Evolutionary conservation across 371 early-diverging fungal genomes (phyloP), one percentile per base, ranked within the genome.

Genomic region (Mortierella sp.): DNA sequence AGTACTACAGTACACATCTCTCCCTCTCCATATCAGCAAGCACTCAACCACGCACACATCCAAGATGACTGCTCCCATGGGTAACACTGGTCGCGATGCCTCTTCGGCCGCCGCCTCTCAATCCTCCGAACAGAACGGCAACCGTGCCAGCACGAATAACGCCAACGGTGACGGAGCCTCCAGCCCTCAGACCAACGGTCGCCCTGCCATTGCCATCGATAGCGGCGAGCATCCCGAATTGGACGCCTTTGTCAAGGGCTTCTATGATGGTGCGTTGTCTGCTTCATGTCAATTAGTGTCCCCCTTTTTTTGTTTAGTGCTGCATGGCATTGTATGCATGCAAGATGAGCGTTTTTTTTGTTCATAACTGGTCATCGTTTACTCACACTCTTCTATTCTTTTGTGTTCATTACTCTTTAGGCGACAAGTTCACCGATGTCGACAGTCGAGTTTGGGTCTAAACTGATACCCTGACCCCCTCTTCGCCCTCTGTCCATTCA

Each of bases 401-500:
- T 9, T 53, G n/a, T 16, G 46, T 48, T 11, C 26, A 31, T 24
- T 48, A 31, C 31, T 48, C 8, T 31, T 75, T 24, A 82, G 82
- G 78, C 71, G 82, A 82, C 40, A 74, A 72, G 28, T 78, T 74
- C 50, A 82, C 82, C 1, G 82, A 82, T 69, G 82, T 82, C 28
- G 82, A 82, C 34, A 82, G 69, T 50, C 82, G 82, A 61, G 78
- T 82, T 16, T 82, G 82, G 82, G 78, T 75, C 57, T 82, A 80
- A 40, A 57, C 8, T 28, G 28, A 21, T 8, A 10, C 34, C 51
- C 16, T 28, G 24, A 50, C 28, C 26, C 21, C 14, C 34, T 16
- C 37, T 10, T 51, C 50, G 34, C 28, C 34, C 19, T 13, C 26
- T 61, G 14, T 54, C 54, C 57, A 34, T 19, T 10, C 28, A 61